phyloP scores from a whole-genome alignment of 2,329 filamentous ascomycete species.

The Fusarium sp. region DNA sequence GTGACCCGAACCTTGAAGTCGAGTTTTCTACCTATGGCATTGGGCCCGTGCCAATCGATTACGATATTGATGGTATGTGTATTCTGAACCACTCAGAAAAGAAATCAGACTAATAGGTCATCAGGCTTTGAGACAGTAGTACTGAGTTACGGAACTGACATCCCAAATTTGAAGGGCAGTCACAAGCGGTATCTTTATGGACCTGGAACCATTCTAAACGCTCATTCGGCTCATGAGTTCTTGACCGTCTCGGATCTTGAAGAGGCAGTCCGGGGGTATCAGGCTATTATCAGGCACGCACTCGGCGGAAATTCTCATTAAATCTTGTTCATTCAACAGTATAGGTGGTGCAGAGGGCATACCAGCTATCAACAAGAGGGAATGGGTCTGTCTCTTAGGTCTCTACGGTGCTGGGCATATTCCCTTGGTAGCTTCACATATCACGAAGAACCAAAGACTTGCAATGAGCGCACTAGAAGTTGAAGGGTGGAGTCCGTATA shows the following conservation, averaged over 20 bases:
- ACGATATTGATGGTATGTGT: conserved; percentile 14
- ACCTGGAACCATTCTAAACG: conserved; percentile 79
- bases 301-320: conserved; percentile 41
- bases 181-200: conserved; percentile 73
- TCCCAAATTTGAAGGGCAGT: conserved; percentile 77
- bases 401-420: no score
- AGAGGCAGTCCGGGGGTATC: conserved; percentile 79
- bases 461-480: no score
- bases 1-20: conserved; percentile 2
- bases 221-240: conserved; percentile 83
- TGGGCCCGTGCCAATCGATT: conserved; percentile 19
- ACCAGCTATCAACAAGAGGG: no score
- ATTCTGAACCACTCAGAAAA: background rate
- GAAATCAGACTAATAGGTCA: background rate
- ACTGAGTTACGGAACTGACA: conserved; percentile 90
- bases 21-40: conserved; percentile 14
- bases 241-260: conserved; percentile 79
- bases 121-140: conserved; percentile 77
- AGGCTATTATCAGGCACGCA: conserved; percentile 69
- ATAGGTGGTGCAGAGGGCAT: background rate
- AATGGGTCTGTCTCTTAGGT: no score
- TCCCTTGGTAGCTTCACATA: no score
- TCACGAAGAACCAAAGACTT: no score
- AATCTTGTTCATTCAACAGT: background rate
- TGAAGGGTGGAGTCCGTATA: no score